Base-by-base conservation (phyloP, 805 yeast species). In the Candida ponderosae region DNA sequence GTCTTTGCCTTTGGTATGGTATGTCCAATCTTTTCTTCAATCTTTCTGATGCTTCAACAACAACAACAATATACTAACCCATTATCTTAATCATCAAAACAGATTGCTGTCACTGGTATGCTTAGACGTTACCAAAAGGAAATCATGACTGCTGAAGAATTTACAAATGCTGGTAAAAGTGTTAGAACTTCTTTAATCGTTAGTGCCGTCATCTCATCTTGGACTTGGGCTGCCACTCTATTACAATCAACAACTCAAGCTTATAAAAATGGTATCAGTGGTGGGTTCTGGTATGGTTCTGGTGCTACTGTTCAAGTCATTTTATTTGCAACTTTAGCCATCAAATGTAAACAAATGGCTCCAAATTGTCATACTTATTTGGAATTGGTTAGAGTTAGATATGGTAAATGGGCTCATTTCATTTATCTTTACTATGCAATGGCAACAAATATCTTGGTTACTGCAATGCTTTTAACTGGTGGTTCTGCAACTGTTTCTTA, bases 161-260 rank as follows among this genome's bases (percentile, higher is more conserved):
- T 89, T 49, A 76, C 94, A 3, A 88, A 96, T 5, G 96, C 96
- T 27, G 96, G 96, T 46, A 74, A 96, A 55, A 69, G 86, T 4
- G 94, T 89, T 31, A 83, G 81, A 49, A 79, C 90, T 0, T 93
- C 93, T 34, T 66, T 89, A 46, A 81, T 87, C 43, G 79, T 90
- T 5, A 79, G 95, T 7, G 95, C 96, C 7, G 96, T 89, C 23
- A 96, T 88, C 8, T 79, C 90, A 11, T 79, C 90, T 8, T 89
- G 97, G 97, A 87, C 96, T 9, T 81, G 88, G 88, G 84, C 84
- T n/a, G 85, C 87, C 4, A 84, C 94, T 2, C 61, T 84, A 34
- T 65, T 84, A 24, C 79, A 78, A 29, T 77, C 87, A 3, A 76
- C 94, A 1, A 75, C 95, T 17, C 88, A 82, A 56, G 85, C 85